Conservation (phyloP, 768 basidiomycete species). For the Mycena galopus region DNA sequence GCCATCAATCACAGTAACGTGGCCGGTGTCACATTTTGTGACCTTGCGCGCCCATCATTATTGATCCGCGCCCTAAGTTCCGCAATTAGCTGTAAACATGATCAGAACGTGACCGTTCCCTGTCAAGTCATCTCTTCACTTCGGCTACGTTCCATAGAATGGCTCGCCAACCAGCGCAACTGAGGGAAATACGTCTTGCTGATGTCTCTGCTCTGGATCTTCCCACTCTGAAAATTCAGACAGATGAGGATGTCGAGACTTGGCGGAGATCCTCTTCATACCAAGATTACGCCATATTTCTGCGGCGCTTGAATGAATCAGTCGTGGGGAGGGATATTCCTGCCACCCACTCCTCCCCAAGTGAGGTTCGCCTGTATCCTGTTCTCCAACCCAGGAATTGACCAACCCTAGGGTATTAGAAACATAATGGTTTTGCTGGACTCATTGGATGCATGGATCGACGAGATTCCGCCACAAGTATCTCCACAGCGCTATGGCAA, state of each 20-base stretch:
- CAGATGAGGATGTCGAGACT: slow-evolving; percentile 77
- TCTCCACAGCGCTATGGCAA: slow-evolving; percentile 93
- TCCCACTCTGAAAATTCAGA: slow-evolving; percentile 71
- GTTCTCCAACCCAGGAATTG: background rate
- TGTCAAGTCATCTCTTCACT: background rate
- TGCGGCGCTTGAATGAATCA: slow-evolving; percentile 81
- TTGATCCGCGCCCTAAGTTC: no score
- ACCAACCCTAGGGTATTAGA: slow-evolving; percentile 58
- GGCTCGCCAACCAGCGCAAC: slow-evolving; percentile 33
- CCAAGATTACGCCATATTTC: slow-evolving; percentile 78
- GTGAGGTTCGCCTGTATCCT: slow-evolving; percentile 49
- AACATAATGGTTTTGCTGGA: slow-evolving; percentile 70
- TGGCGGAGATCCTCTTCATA: slow-evolving; percentile 84
- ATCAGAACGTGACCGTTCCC: background rate
- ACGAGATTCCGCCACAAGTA: slow-evolving; percentile 80
- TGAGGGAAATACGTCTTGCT: slow-evolving; percentile 37
- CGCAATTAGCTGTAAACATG: no score
- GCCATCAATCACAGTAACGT: no score
- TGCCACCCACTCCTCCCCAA: slow-evolving; percentile 46
- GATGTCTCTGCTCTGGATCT: slow-evolving; percentile 28
- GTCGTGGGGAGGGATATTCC: slow-evolving; percentile 77
- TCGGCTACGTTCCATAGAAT: background rate
- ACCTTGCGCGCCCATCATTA: no score
- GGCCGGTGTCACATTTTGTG: no score
- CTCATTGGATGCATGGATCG: slow-evolving; percentile 79